Percentiles rank a stretch among this genome's conserved stretches.
phyloP scores from a whole-genome alignment of 441 rosid species.

The Corymbia citriodora region DNA sequence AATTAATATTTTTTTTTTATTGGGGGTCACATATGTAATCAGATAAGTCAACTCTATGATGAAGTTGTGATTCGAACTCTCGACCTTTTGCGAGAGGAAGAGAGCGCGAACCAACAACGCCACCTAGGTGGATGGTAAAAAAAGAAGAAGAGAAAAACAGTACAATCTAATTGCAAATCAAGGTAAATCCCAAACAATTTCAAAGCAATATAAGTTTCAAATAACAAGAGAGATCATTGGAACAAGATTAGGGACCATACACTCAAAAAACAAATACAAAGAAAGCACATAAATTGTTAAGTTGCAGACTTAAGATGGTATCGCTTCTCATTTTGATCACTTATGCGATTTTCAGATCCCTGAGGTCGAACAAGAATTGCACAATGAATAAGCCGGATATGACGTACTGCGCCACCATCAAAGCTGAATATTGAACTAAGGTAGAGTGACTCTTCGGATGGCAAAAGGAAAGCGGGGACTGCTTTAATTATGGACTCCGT shows the following conservation, averaged over 20 bases:
- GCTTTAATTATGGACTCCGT: background rate
- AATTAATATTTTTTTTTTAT: too few relatives aligned
- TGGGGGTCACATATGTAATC: too few relatives aligned
- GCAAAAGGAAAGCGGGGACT: background rate
- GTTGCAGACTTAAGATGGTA: background rate
- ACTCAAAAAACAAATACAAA: background rate
- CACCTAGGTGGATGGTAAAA: too few relatives aligned
- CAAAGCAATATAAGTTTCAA: background rate
- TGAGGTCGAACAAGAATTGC: background rate
- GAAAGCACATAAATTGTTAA: background rate
- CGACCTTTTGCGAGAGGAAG: too few relatives aligned
- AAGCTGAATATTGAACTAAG: background rate
- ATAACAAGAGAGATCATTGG: too few relatives aligned
- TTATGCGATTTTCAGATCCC: background rate
- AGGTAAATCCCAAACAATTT: background rate
- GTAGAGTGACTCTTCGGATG: background rate
- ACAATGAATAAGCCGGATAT: background rate
- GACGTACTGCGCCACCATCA: background rate
- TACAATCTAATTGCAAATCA: background rate
- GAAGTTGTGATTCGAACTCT: too few relatives aligned
- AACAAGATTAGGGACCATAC: too few relatives aligned
- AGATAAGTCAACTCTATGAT: too few relatives aligned
- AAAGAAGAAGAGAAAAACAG: background rate
- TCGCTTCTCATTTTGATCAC: background rate
- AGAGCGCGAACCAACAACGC: too few relatives aligned